Base-by-base conservation (phyloP, 176 grass and related monocot genomes). In the Echinochloa phyllopogon region DNA sequence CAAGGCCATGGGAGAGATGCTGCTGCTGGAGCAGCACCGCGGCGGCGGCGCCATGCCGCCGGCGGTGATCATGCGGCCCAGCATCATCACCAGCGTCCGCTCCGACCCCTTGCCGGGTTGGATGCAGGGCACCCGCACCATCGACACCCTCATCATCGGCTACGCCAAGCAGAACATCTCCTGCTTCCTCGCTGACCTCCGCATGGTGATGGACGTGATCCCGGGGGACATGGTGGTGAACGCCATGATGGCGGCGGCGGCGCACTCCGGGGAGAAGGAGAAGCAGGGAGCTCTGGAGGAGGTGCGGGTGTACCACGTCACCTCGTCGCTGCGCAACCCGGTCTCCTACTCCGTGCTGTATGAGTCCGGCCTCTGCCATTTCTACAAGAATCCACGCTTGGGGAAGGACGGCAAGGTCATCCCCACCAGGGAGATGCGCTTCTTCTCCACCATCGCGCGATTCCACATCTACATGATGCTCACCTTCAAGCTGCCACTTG, bases 141-240 rank as follows among this genome's bases (percentile, higher is more conserved):
- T 96, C 66, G 94, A 96, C 79, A 89, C 83, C 10, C 13, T 96
- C 63, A 82, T 96, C 81, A 86, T 89, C 82, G 91, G 91, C 10
- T 96, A 89, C 48, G 84, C 89, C 17, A 88, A 89, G 82, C 91
- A 90, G 74, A 96, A 93, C 38, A 63, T 96, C 8, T 88, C 94
- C 9, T 96, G 94, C 86, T 93, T 91, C 81, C 70, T 96, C 24
- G 87, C 15, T 41, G 84, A 96, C 83, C 87, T 92, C 41, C n/a
- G 80, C 8, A 10, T 87, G 5, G 82, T 80, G n/a, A 77, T 93
- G 89, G 91, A 96, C 43, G 84, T 93, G 52, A 91, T 98, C 67
- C 95, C 95, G 10, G 95, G 90, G 7, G 92, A 98, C 78, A 93
- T 97, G 95, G 95, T 94, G 57, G 95, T 76, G 51, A 98, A 98